Evolutionary conservation across 352 stramenopile genomes (phyloP).

Genomic region (Pythium aphanidermatum): DNA sequence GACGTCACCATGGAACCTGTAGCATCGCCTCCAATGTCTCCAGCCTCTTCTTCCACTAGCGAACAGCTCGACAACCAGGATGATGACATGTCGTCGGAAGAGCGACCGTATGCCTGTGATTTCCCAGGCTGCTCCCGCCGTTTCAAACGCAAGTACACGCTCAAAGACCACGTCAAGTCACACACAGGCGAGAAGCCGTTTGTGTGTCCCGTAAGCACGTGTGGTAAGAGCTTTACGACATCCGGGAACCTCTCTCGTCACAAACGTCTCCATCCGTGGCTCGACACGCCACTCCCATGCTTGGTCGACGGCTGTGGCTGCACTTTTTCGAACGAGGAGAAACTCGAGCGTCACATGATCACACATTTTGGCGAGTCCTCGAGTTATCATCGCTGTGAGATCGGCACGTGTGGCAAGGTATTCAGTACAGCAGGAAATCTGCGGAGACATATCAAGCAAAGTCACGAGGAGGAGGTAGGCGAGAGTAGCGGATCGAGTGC

Average conservation of each 20-base stretch:
- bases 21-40: not conserved
- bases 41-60: slow-evolving; percentile 3
- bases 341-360: slow-evolving; percentile 17
- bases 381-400: slow-evolving; percentile 28
- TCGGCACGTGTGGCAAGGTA: slow-evolving; percentile 37
- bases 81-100: not conserved
- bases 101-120: slow-evolving; percentile 25
- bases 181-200: slow-evolving; percentile 65
- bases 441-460: slow-evolving; percentile 10
- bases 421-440: slow-evolving; percentile 56
- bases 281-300: slow-evolving; percentile 14
- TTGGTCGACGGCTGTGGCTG: slow-evolving; percentile 10
- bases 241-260: slow-evolving; percentile 64
- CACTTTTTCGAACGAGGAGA: slow-evolving; percentile 8
- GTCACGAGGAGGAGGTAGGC: slow-evolving; percentile 11
- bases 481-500: not conserved
- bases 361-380: slow-evolving; percentile 16
- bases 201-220: slow-evolving; percentile 23
- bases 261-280: slow-evolving; percentile 34
- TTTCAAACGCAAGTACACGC: slow-evolving; percentile 66
- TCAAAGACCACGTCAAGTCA: slow-evolving; percentile 73
- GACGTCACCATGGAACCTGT: no score
- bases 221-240: slow-evolving; percentile 68
- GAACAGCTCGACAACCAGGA: not conserved
- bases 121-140: slow-evolving; percentile 33